phyloP scores from a whole-genome alignment of 2,329 filamentous ascomycete species.

The Ceratocystiopsis sp. region DNA sequence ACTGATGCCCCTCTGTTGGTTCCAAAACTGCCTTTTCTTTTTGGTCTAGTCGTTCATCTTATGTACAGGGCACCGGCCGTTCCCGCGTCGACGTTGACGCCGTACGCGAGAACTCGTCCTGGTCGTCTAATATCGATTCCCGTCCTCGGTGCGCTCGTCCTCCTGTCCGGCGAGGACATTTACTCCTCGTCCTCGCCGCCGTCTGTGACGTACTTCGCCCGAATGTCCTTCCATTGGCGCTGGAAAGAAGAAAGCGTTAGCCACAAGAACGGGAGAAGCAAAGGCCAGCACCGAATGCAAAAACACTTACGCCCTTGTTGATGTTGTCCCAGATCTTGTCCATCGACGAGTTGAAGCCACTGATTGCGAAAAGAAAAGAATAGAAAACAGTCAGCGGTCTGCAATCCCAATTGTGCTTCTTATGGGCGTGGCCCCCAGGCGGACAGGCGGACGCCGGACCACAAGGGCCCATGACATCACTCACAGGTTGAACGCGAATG shows the following conservation, averaged over 20 bases:
- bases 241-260: slow-evolving; percentile 21
- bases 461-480: slow-evolving; percentile 17
- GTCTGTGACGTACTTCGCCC: slow-evolving; percentile 64
- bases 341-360: slow-evolving; percentile 66
- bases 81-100: no score
- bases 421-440: neutral
- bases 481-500: slow-evolving; percentile 90
- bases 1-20: no score
- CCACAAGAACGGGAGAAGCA: neutral
- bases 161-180: neutral
- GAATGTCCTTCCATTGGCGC: slow-evolving; percentile 99
- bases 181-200: slow-evolving; percentile 46
- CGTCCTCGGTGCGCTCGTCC: no score
- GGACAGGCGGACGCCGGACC: neutral
- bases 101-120: no score
- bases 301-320: slow-evolving; percentile 67
- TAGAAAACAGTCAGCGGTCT: neutral
- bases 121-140: no score
- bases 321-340: slow-evolving; percentile 79
- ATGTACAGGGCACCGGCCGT: no score
- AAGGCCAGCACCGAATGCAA: neutral
- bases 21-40: no score
- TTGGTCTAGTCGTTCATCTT: no score
- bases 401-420: slow-evolving; percentile 2
- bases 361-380: slow-evolving; percentile 20